Evolutionary conservation across 495 filamentous ascomycete species (phyloP), one percentile per base, ranked within the genome.

Genomic region (Penicillium fimorum): DNA sequence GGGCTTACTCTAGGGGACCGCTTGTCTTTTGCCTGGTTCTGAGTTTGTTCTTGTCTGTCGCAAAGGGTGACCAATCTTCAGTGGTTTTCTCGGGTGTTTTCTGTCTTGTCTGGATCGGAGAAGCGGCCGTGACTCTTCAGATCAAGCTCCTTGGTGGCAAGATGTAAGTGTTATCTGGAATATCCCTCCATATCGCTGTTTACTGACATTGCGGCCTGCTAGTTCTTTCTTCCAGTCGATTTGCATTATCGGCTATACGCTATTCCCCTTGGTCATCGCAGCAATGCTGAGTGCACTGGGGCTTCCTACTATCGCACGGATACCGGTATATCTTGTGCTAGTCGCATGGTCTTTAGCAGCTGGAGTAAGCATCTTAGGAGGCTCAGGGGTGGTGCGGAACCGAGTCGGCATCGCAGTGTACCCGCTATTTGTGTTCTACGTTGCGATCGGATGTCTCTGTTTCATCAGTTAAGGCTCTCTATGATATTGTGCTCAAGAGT

Each of bases 211-310:
- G 8, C 40, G 30, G 25, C 35, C 13, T 37, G 15, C 17, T 61
- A 97, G 94, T 59, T 96, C 94, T 25, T 98, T 98, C 73, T 93
- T 95, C 77, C 94, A 97, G 72, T 92, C 90, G 45, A 82, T 98
- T 59, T 96, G 90, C 71, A 96, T 98, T 63, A 98, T 98, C 70
- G 94, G 94, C 35, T 98, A 98, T 73, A 98, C 94, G 3, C 85
- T 98, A 51, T 98, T 98, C 77, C 94, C 94, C n/a, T 81, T 98
- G 37, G 95, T 97, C 64, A 88, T 98, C 63, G 95, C 95, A 7
- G 84, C 94, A 12, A 71, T 97, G 38, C 82, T 98, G 55, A 96
- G 91, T 53, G 93, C 91, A 1, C 57, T 98, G 9, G 77, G 81
- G 47, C 79, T 97, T 6, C 86, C 83, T 29, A 86, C 82, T 32